phyloP scores from a whole-genome alignment of 2,329 filamentous ascomycete species.

The Talaromyces piceae region DNA sequence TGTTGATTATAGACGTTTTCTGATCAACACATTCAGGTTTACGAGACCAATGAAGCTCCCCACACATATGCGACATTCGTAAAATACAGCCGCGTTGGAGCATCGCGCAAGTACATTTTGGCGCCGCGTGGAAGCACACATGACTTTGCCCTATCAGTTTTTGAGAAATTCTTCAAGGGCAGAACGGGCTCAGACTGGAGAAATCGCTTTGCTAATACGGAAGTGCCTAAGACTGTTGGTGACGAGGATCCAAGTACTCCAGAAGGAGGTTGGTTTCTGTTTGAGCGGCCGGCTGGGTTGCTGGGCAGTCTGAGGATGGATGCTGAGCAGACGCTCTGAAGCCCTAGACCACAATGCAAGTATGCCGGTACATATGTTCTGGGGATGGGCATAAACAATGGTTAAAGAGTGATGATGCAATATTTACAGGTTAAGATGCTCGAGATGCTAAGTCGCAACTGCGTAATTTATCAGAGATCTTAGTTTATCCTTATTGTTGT shows the following conservation, averaged over 20 bases:
- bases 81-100: conserved; percentile 35
- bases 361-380: no score
- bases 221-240: conserved; percentile 14
- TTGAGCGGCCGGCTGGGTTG: conserved; percentile 16
- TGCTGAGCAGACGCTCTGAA: not conserved
- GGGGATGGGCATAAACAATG: not conserved
- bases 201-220: conserved; percentile 25
- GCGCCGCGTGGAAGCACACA: conserved; percentile 25
- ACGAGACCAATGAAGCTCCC: conserved; percentile 55
- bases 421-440: no score
- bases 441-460: no score
- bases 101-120: conserved; percentile 24
- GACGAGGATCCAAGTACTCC: conserved; percentile 17
- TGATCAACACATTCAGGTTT: conserved; percentile 47
- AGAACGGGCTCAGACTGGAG: conserved; percentile 56
- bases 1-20: conserved; percentile 17
- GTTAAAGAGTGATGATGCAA: not conserved
- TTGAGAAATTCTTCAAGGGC: conserved; percentile 50
- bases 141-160: conserved; percentile 41
- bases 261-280: conserved; percentile 27
- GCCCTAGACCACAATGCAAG: no score
- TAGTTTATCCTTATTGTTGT: no score
- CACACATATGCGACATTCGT: conserved; percentile 55
- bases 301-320: conserved; percentile 18
- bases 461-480: no score